Percentiles rank a stretch among this genome's conserved stretches.
Conservation (phyloP, 495 filamentous ascomycete species). For the Neurospora sp. region DNA sequence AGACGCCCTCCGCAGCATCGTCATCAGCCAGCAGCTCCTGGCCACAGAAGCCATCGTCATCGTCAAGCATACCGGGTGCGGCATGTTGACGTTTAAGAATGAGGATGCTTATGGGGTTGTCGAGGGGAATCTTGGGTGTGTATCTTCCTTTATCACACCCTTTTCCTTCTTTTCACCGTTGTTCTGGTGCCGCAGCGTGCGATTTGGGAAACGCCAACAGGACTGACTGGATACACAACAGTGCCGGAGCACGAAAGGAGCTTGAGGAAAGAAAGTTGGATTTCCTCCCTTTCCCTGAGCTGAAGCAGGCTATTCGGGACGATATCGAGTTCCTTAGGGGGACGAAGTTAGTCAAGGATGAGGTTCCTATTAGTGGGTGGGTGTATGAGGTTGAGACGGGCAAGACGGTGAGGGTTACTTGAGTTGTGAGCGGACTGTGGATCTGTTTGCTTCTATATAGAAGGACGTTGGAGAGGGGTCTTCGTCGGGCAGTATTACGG, state of each 20-base stretch:
- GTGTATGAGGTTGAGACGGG: slow-evolving; percentile 75
- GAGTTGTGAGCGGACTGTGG: slow-evolving; percentile 1
- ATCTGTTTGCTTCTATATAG: neutral
- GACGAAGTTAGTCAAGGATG: slow-evolving; percentile 46
- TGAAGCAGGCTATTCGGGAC: slow-evolving; percentile 53
- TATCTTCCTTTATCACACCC: slow-evolving; percentile 10
- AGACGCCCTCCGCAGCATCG: slow-evolving; percentile 62
- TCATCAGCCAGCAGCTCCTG: slow-evolving; percentile 74
- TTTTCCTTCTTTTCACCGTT: no score
- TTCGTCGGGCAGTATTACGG: neutral
- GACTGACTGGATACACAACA: neutral
- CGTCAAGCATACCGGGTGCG: slow-evolving; percentile 73
- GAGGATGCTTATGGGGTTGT: slow-evolving; percentile 49
- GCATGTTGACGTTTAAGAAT: slow-evolving; percentile 74
- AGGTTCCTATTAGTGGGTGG: slow-evolving; percentile 59
- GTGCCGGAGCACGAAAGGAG: slow-evolving; percentile 14
- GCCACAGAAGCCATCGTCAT: slow-evolving; percentile 69
- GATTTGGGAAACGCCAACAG: no score
- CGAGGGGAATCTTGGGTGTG: slow-evolving; percentile 41
- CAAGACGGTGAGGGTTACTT: slow-evolving; percentile 48
- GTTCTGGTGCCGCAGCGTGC: no score
- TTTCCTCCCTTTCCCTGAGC: slow-evolving; percentile 56
- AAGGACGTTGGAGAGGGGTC: neutral
- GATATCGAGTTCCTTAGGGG: slow-evolving; percentile 57
- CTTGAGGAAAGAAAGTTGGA: slow-evolving; percentile 26